A percentile compares a stretch with the other conserved stretches of the same genome.
Evolutionary conservation across 352 stramenopile genomes (phyloP).

Genomic region (Phytophthora melonis): DNA sequence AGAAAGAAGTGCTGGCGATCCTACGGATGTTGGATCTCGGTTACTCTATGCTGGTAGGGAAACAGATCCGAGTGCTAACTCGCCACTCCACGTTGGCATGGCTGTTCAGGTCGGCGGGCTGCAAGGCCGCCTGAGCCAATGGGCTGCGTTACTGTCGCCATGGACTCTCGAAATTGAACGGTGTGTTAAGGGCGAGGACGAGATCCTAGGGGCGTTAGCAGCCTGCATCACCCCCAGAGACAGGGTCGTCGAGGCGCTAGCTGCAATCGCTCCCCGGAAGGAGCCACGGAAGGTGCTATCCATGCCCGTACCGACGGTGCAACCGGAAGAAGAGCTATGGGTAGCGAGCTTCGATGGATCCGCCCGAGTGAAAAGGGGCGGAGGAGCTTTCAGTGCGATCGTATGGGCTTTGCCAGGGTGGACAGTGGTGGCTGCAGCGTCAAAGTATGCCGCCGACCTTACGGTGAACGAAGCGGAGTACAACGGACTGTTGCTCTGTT

Average conservation of each 20-base stretch:
- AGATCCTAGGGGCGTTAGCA: constrained; percentile 7
- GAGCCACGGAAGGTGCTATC: not conserved
- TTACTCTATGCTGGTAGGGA: not conserved
- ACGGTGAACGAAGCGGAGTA: constrained; percentile 39
- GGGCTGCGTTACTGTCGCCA: not conserved
- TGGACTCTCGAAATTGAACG: not conserved
- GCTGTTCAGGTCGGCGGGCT: not conserved
- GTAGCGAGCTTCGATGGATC: constrained; percentile 35
- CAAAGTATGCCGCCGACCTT: not conserved
- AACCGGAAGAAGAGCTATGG: not conserved
- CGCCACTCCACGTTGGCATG: constrained; percentile 10
- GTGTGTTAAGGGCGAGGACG: constrained; percentile 18
- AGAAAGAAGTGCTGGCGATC: not conserved
- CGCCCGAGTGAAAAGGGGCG: constrained; percentile 3
- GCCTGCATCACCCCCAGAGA: not conserved
- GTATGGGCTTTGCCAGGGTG: constrained; percentile 23
- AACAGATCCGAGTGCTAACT: not conserved
- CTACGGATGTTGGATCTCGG: not conserved
- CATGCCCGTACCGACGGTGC: not conserved
- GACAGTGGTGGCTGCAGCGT: not conserved
- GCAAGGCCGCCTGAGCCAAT: not conserved
- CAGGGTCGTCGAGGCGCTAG: not conserved
- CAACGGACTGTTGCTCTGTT: not conserved
- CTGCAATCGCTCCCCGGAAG: not conserved
- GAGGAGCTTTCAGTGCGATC: constrained; percentile 18